phyloP scores from a whole-genome alignment of 257 asterid species.

The Paulownia fortunei region DNA sequence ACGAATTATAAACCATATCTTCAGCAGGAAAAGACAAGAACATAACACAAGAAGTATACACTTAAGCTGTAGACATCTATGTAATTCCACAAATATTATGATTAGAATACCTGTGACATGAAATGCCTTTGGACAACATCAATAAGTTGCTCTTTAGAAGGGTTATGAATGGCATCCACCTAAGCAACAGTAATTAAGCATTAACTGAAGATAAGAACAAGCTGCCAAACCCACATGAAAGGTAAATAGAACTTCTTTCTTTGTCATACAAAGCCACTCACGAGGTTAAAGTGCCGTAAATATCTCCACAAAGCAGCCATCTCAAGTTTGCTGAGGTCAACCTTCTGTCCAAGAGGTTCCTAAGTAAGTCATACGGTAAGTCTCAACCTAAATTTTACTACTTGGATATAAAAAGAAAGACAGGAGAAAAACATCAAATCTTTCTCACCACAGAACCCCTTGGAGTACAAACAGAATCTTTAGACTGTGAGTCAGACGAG shows the following conservation, averaged over 20 bases:
- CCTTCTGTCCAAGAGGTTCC: slow-evolving; percentile 48
- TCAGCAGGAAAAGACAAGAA: not conserved
- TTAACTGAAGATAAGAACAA: not conserved
- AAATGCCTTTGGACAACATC: slow-evolving; percentile 95
- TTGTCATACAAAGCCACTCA: slow-evolving; percentile 40
- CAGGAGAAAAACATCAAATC: not conserved
- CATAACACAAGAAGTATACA: not conserved
- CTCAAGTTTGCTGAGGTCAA: slow-evolving; percentile 92
- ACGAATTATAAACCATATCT: not conserved
- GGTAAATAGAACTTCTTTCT: not conserved
- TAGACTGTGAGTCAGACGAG: slow-evolving; percentile 73
- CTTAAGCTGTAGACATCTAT: not conserved
- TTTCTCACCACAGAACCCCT: slow-evolving; percentile 60
- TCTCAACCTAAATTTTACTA: not conserved
- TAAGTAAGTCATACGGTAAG: not conserved
- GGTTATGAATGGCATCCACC: slow-evolving; percentile 83
- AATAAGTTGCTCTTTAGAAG: slow-evolving; percentile 82
- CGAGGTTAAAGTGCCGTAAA: slow-evolving; percentile 84
- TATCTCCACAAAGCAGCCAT: slow-evolving; percentile 91
- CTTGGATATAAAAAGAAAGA: not conserved
- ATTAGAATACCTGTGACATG: slow-evolving; percentile 69
- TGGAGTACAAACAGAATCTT: slow-evolving; percentile 60
- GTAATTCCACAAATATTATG: too few relatives aligned
- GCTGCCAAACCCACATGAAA: not conserved
- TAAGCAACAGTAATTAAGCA: slow-evolving; percentile 25